These are phyloP conservation scores for Edaphochlamys debaryana DNA, from an alignment of 139 green algal species.

Conservation along the genomic window DNA sequence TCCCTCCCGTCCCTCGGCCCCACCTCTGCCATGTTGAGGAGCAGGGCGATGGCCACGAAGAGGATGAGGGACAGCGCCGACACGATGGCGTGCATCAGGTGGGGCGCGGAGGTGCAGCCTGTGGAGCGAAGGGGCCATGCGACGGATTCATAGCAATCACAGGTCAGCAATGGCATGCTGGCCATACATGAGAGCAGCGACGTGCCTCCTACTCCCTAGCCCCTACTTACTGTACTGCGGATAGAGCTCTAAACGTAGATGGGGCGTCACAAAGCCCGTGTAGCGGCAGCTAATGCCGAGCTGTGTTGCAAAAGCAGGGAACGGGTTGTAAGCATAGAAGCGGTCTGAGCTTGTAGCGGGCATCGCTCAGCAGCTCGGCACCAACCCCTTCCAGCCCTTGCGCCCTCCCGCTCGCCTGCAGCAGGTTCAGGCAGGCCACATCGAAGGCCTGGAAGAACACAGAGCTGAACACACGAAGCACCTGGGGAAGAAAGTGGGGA, in stretches of 20 bases:
- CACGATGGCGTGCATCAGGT: neutral
- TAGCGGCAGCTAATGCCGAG: slow-evolving; percentile 1
- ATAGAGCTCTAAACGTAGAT: neutral
- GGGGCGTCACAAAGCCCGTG: neutral
- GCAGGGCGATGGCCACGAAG: neutral
- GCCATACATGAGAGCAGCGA: too few species aligned
- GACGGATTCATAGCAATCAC: neutral
- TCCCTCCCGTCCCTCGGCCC: neutral
- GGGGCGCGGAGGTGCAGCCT: neutral
- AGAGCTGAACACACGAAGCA: slow-evolving; percentile 29
- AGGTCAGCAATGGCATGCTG: neutral
- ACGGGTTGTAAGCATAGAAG: neutral
- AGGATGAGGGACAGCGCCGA: neutral
- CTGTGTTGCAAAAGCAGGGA: neutral
- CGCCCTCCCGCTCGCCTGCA: too few species aligned
- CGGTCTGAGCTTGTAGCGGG: neutral
- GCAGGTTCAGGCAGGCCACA: too few species aligned
- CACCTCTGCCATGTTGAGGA: neutral
- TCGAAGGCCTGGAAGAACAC: too few species aligned
- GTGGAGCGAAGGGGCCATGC: neutral
- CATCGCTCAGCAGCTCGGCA: neutral
- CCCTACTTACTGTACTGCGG: slow-evolving; percentile 1
- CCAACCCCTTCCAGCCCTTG: slow-evolving; percentile 1
- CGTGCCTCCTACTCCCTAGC: too few species aligned
- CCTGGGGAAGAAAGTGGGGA: neutral